Percentiles rank a stretch among this genome's conserved stretches.
Evolutionary conservation across 2,329 filamentous ascomycete genomes (phyloP).

Genomic region (Epichloe brachyelytri): DNA sequence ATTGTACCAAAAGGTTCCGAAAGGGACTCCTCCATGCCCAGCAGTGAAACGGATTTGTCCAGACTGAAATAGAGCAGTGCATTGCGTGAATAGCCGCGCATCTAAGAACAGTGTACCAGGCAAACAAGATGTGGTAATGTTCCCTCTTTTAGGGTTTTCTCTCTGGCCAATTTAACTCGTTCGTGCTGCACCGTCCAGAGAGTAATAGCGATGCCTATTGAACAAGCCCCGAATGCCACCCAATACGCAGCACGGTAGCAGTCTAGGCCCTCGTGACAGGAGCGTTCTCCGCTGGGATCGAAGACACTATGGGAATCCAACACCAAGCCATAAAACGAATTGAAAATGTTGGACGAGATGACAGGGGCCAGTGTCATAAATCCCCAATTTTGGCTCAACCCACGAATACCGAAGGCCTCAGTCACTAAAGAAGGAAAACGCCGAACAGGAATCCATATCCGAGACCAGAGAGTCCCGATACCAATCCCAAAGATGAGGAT

Average conservation of each 20-base stretch:
- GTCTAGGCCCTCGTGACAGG: slow-evolving; percentile 62
- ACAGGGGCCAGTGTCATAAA: slow-evolving; percentile 86
- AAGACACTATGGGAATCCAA: slow-evolving; percentile 70
- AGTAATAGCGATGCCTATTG: slow-evolving; percentile 54
- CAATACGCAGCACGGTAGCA: slow-evolving; percentile 78
- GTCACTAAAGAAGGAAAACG: slow-evolving; percentile 78
- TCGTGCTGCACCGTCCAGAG: slow-evolving; percentile 58
- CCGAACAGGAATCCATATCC: slow-evolving; percentile 92
- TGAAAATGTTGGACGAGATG: slow-evolving; percentile 81
- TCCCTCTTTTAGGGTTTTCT: slow-evolving; percentile 2
- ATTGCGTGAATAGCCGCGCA: background rate
- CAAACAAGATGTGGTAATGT: background rate
- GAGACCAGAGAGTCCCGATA: slow-evolving; percentile 75
- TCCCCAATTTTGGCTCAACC: slow-evolving; percentile 91
- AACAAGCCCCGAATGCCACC: slow-evolving; percentile 61
- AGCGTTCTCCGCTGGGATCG: slow-evolving; percentile 53
- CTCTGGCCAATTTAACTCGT: slow-evolving; percentile 25
- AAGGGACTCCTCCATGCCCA: too few relatives aligned
- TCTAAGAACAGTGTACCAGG: background rate
- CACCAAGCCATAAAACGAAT: slow-evolving; percentile 74
- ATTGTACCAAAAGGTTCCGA: too few relatives aligned
- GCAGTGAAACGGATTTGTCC: too few relatives aligned
- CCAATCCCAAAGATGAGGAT: slow-evolving; percentile 66
- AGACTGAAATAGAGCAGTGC: too few relatives aligned
- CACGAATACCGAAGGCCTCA: slow-evolving; percentile 81